A percentile compares a stretch with the other conserved stretches of the same genome.
Evolutionary conservation across 2,329 filamentous ascomycete species (phyloP).

Genomic region (Penicillium sp.): DNA sequence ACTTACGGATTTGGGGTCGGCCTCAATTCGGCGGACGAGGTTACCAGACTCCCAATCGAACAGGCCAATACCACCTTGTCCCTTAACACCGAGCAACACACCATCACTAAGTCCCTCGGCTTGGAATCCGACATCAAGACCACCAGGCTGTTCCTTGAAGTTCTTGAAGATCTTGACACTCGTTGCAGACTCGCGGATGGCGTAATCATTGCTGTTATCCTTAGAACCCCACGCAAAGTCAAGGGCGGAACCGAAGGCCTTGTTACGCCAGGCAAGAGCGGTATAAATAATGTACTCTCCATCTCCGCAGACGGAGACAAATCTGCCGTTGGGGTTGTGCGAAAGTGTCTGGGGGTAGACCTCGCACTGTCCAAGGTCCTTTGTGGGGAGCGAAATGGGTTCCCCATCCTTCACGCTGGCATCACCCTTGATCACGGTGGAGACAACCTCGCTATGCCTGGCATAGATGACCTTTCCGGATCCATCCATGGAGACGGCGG

Average conservation of each 20-base stretch:
- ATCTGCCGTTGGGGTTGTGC: constrained; percentile 94
- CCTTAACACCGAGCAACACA: constrained; percentile 89
- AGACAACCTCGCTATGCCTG: constrained; percentile 91
- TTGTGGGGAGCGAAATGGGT: constrained; percentile 83
- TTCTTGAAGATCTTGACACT: constrained; percentile 98
- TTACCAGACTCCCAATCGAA: constrained; percentile 94
- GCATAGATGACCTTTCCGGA: constrained; percentile 98
- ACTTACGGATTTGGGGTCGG: constrained; percentile 66
- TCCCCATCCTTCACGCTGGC: constrained; percentile 88
- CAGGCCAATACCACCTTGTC: constrained; percentile 91
- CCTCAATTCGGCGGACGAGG: constrained; percentile 89
- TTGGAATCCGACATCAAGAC: constrained; percentile 92
- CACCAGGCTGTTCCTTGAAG: constrained; percentile 88
- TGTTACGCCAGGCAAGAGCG: constrained; percentile 93
- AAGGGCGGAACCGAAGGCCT: constrained; percentile 91
- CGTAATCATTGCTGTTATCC: constrained; percentile 98
- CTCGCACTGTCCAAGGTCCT: constrained; percentile 95
- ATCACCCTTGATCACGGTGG: constrained; percentile 90
- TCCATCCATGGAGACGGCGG: constrained; percentile 94
- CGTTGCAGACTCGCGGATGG: constrained; percentile 90
- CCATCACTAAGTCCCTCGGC: constrained; percentile 90
- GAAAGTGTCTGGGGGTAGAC: constrained; percentile 93
- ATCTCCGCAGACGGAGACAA: constrained; percentile 89
- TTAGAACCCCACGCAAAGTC: constrained; percentile 98
- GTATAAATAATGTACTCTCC: constrained; percentile 99